Percentiles rank a stretch among this genome's conserved stretches.
These are phyloP conservation scores for Zancudomyces culisetae DNA, from an alignment of 371 early-diverging fungal genomes.

Conservation along the genomic window DNA sequence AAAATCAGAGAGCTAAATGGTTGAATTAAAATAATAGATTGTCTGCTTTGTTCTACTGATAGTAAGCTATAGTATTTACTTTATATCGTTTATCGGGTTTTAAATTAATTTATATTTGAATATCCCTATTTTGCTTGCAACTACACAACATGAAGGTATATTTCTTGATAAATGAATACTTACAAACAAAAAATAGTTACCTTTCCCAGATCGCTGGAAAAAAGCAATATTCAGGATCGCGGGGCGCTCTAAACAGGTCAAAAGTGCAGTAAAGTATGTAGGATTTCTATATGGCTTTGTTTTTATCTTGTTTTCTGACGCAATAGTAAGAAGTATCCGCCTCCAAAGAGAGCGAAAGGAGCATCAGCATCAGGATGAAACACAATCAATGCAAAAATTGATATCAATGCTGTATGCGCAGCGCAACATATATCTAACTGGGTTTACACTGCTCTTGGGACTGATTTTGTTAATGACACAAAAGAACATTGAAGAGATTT, in stretches of 20 bases:
- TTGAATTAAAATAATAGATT: no score
- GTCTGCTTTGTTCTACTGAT: slow-evolving; percentile 2
- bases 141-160: neutral
- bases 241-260: neutral
- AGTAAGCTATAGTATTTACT: neutral
- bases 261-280: neutral
- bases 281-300: slow-evolving; percentile 1
- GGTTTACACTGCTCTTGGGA: slow-evolving; percentile 70
- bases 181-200: neutral
- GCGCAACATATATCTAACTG: slow-evolving; percentile 76
- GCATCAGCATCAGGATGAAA: slow-evolving; percentile 17
- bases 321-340: slow-evolving; percentile 43
- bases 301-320: slow-evolving; percentile 24
- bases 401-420: slow-evolving; percentile 71
- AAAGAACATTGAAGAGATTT: neutral
- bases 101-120: no score
- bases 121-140: neutral
- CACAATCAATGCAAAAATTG: slow-evolving; percentile 37
- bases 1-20: no score
- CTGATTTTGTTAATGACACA: slow-evolving; percentile 14
- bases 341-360: slow-evolving; percentile 28
- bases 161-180: neutral
- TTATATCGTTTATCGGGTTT: no score
- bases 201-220: slow-evolving; percentile 2
- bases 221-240: neutral